Evolutionary conservation across 495 filamentous ascomycete species (phyloP), one percentile per base, ranked within the genome.

Genomic region (Glutinoglossum americanum): DNA sequence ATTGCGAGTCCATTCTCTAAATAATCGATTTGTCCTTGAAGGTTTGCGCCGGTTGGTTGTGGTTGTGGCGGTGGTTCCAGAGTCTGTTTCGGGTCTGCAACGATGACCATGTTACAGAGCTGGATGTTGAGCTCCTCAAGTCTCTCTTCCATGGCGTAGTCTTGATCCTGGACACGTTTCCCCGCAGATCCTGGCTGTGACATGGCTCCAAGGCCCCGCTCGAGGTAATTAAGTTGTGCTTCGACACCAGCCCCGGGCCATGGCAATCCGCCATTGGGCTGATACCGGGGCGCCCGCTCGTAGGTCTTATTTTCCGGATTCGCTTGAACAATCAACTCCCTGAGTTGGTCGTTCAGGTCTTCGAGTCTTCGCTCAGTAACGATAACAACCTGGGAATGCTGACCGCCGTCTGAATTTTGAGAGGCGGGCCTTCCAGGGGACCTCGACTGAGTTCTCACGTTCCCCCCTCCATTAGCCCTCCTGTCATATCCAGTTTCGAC

Each of bases 301-400:
- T 70, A 73, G 4, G 72, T 45, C 25, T 68, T 67, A 32, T 63
- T 59, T 35, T 71, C n/a, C 0, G 78, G 76, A 57, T 78, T 81
- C 15, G 76, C 74, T 56, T 77, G 74, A 23, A 81, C 64, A 61
- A 92, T 76, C 53, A 85, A 72, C 23, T 85, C 76, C 59, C 80
- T 73, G 23, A 94, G 67, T 55, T 76, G 80, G 54, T 70, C 71
- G 63, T 87, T 94, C 44, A 94, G 67, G n/a, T 73, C 73, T 65
- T 85, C 84, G 53, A 96, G 65, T 60, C 77, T 81, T 57, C 71
- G 72, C 62, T 87, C 83, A 17, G 81, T 82, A 15, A 79, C 77
- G 19, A 82, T 70, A 59, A 76, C 66, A 11, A 70, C 69, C 27
- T 71, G 64, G 13, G 70, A 61, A 62, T 35, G 61, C 49, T 55